Evolutionary conservation across 441 rosid genomes (phyloP).

Genomic region (Aleurites moluccanus): DNA sequence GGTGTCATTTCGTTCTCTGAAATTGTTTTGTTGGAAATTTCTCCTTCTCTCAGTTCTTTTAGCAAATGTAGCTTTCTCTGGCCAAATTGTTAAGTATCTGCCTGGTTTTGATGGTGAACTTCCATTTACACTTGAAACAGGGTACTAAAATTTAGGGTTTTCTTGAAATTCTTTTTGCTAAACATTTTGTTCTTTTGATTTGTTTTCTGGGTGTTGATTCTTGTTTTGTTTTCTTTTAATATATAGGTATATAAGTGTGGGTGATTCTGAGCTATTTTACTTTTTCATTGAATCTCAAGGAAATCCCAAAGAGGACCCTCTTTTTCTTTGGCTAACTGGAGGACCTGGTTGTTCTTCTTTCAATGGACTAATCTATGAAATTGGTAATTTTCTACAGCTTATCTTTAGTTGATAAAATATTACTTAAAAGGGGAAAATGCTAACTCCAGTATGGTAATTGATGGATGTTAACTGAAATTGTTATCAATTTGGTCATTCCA

Average conservation of each 20-base stretch:
- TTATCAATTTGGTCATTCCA: background rate
- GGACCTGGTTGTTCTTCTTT: no score
- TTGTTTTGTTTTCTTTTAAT: no score
- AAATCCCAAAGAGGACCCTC: no score
- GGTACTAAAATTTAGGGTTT: constrained; percentile 20
- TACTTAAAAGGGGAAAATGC: background rate
- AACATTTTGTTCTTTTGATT: background rate
- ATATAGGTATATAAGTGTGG: constrained; percentile 36
- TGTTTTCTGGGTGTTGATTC: background rate
- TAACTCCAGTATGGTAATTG: background rate
- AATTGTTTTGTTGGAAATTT: background rate
- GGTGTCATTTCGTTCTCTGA: background rate
- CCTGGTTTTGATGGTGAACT: constrained; percentile 48
- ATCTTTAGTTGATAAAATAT: background rate
- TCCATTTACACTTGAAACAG: constrained; percentile 52
- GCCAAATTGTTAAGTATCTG: constrained; percentile 30
- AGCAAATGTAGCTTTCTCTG: background rate
- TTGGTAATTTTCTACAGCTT: no score
- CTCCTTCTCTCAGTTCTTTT: background rate
- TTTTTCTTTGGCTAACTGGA: no score
- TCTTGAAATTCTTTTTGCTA: background rate
- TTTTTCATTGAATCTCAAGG: no score
- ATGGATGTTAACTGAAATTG: background rate
- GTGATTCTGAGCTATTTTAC: no score
- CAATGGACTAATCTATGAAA: no score